phyloP scores from a whole-genome alignment of 2,329 filamentous ascomycete species.

The Diaporthe velutina region DNA sequence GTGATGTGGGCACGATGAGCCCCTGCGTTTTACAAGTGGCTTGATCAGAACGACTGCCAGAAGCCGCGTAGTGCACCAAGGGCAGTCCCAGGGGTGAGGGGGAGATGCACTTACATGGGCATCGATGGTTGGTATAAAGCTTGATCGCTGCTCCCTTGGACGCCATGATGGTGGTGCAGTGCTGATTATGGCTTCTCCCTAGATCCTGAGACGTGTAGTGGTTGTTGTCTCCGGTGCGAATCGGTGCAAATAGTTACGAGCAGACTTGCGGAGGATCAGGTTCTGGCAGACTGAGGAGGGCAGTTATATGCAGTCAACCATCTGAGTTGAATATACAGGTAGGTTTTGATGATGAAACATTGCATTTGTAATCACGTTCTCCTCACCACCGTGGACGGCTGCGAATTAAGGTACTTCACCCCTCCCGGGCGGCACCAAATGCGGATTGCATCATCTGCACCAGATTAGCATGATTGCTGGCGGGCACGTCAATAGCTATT shows the following conservation, averaged over 20 bases:
- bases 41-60: not conserved
- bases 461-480: slow-evolving; percentile 10
- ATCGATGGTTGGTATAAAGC: slow-evolving; percentile 78
- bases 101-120: slow-evolving; percentile 65
- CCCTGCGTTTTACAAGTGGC: slow-evolving; percentile 51
- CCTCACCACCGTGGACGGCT: not conserved
- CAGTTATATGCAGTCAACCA: not conserved
- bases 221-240: not conserved
- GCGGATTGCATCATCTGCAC: slow-evolving; percentile 37
- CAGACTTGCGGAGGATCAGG: not conserved
- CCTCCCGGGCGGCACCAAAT: slow-evolving; percentile 25
- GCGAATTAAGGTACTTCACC: slow-evolving; percentile 10
- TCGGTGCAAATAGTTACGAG: too few relatives aligned
- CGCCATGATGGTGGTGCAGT: slow-evolving; percentile 43
- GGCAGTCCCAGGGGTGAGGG: not conserved
- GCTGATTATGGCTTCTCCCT: not conserved
- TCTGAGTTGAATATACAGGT: not conserved
- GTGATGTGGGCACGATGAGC: slow-evolving; percentile 83
- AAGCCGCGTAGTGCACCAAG: not conserved
- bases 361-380: slow-evolving; percentile 30
- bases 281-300: not conserved
- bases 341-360: not conserved
- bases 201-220: not conserved
- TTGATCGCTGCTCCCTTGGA: slow-evolving; percentile 63
- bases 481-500: not conserved